These are phyloP conservation scores for Ocimum tenuiflorum DNA, from an alignment of 257 asterid species.

Conservation along the genomic window DNA sequence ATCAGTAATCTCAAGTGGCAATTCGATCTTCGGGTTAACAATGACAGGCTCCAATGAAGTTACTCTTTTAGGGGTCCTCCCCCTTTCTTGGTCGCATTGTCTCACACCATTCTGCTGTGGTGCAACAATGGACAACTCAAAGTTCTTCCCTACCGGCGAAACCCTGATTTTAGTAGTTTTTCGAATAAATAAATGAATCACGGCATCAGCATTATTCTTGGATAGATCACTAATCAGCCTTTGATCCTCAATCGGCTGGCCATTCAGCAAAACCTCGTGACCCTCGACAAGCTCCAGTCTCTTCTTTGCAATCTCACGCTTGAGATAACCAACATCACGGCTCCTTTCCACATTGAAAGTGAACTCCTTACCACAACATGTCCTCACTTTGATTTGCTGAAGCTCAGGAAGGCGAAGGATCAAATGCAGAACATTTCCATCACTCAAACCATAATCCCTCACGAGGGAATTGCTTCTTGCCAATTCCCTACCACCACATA, in stretches of 20 bases:
- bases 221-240: slow-evolving; percentile 63
- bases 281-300: slow-evolving; percentile 39
- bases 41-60: slow-evolving; percentile 58
- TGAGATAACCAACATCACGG: slow-evolving; percentile 65
- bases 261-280: slow-evolving; percentile 68
- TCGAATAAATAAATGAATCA: slow-evolving; percentile 69
- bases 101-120: slow-evolving; percentile 28
- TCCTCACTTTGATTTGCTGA: slow-evolving; percentile 54
- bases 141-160: slow-evolving; percentile 58
- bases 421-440: slow-evolving; percentile 78
- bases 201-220: slow-evolving; percentile 53
- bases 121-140: slow-evolving; percentile 60
- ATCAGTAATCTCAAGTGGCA: slow-evolving; percentile 43
- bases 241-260: slow-evolving; percentile 66
- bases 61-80: slow-evolving; percentile 36
- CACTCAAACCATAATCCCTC: slow-evolving; percentile 64
- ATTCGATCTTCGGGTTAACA: slow-evolving; percentile 53
- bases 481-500: slow-evolving; percentile 73
- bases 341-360: slow-evolving; percentile 62
- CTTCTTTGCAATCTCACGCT: slow-evolving; percentile 55
- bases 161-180: slow-evolving; percentile 70
- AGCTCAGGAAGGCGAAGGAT: slow-evolving; percentile 69
- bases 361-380: slow-evolving; percentile 68
- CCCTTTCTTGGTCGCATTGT: slow-evolving; percentile 23
- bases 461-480: slow-evolving; percentile 68